Evolutionary conservation across 495 filamentous ascomycete genomes (phyloP).

Genomic region (Xylaria scruposa): DNA sequence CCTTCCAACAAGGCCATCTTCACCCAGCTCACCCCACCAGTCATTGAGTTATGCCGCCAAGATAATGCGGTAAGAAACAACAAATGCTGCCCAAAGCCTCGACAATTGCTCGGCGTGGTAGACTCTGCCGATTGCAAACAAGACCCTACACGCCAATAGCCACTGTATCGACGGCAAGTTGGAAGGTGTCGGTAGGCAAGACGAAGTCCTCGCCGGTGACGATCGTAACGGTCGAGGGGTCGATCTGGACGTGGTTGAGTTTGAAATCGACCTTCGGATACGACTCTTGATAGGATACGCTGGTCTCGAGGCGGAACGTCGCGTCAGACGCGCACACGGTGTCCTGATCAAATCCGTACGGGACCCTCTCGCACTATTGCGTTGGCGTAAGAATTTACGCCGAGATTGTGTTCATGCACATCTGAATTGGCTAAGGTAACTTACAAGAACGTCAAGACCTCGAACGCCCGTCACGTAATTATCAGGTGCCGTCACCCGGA

Average conservation of each 20-base stretch:
- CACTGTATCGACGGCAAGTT: slow-evolving; percentile 18
- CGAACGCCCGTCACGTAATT: slow-evolving; percentile 25
- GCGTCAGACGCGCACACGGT: slow-evolving; percentile 16
- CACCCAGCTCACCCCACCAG: no score
- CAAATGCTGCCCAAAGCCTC: no score
- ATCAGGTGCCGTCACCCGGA: slow-evolving; percentile 20
- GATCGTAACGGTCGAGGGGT: neutral
- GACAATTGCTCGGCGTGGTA: neutral
- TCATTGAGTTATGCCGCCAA: no score
- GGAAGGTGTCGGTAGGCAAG: slow-evolving; percentile 13
- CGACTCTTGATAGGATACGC: slow-evolving; percentile 22
- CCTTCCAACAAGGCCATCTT: no score
- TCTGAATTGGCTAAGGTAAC: no score
- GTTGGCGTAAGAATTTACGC: slow-evolving; percentile 10
- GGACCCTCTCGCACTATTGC: slow-evolving; percentile 14
- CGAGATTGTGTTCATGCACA: neutral
- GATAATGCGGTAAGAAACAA: no score
- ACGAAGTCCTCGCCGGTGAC: slow-evolving; percentile 20
- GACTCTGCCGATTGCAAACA: neutral
- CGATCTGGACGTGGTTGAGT: slow-evolving; percentile 24
- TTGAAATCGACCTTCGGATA: slow-evolving; percentile 17
- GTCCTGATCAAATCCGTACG: slow-evolving; percentile 16
- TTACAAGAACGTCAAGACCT: slow-evolving; percentile 24
- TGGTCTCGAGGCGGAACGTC: slow-evolving; percentile 22
- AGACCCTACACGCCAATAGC: slow-evolving; percentile 18